Evolutionary conservation across 371 early-diverging fungal genomes (phyloP).

Genomic region (Mycotypha africana): DNA sequence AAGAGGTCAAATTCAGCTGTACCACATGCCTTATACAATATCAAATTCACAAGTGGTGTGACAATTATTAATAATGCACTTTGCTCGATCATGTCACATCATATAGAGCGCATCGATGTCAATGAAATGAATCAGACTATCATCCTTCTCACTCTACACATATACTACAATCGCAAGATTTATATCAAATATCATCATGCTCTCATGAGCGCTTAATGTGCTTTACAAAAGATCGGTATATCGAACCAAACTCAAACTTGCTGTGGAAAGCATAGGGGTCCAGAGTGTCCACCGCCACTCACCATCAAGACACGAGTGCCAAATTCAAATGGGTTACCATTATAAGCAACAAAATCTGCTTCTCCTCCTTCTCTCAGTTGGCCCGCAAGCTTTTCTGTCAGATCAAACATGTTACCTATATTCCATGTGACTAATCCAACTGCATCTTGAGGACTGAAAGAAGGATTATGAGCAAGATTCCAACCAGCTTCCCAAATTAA

Average conservation of each 20-base stretch:
- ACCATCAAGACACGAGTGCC: conserved; percentile 52
- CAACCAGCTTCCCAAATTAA: conserved; percentile 74
- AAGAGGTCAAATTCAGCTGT: too few relatives aligned
- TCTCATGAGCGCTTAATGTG: too few relatives aligned
- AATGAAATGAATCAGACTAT: too few relatives aligned
- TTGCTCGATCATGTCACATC: too few relatives aligned
- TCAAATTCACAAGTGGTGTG: too few relatives aligned
- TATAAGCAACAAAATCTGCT: conserved; percentile 50
- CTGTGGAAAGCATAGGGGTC: conserved; percentile 36
- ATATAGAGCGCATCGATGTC: too few relatives aligned
- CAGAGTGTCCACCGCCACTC: conserved; percentile 47
- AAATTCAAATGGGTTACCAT: conserved; percentile 53
- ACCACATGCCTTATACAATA: too few relatives aligned
- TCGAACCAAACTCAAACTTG: conserved; percentile 23
- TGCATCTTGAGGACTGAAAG: conserved; percentile 46
- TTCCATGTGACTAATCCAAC: conserved; percentile 76
- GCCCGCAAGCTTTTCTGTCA: conserved; percentile 17
- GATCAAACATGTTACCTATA: conserved; percentile 58
- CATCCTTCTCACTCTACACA: too few relatives aligned
- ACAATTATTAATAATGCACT: too few relatives aligned
- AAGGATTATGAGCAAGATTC: conserved; percentile 35
- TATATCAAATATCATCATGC: too few relatives aligned
- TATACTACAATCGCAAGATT: too few relatives aligned
- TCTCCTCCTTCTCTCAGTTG: conserved; percentile 16
- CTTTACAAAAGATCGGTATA: too few relatives aligned